A percentile compares a stretch with the other conserved stretches of the same genome.
Evolutionary conservation across 768 basidiomycete genomes (phyloP).

Genomic region (Boletus reticuloceps): DNA sequence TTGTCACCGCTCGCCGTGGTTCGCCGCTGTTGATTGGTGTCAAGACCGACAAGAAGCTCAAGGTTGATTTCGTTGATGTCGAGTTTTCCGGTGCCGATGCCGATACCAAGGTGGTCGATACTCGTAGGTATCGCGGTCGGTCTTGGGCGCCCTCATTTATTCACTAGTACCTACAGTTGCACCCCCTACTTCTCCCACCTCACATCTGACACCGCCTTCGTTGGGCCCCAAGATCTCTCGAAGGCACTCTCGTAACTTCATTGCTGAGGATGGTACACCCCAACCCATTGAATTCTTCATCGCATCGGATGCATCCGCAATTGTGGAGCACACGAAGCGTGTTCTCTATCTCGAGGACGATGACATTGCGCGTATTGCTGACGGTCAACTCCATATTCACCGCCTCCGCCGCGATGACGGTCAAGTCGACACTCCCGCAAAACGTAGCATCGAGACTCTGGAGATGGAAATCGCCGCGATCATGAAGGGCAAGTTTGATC

Average conservation of each 20-base stretch:
- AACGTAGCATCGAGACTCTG: slow-evolving; percentile 95
- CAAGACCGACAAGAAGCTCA: slow-evolving; percentile 99
- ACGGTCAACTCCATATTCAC: slow-evolving; percentile 98
- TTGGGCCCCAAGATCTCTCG: slow-evolving; percentile 76
- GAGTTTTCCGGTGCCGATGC: slow-evolving; percentile 81
- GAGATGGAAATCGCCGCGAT: slow-evolving; percentile 99
- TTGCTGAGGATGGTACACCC: slow-evolving; percentile 97
- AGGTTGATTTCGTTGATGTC: slow-evolving; percentile 99
- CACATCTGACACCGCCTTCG: slow-evolving; percentile 64
- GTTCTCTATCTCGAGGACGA: slow-evolving; percentile 99
- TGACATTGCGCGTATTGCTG: slow-evolving; percentile 96
- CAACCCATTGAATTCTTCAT: slow-evolving; percentile 99
- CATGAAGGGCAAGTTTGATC: slow-evolving; percentile 99
- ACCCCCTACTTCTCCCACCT: slow-evolving; percentile 51
- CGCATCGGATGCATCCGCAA: slow-evolving; percentile 93
- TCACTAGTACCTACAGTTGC: slow-evolving; percentile 30
- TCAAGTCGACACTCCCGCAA: slow-evolving; percentile 54
- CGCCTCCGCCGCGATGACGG: slow-evolving; percentile 88
- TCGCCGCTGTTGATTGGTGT: slow-evolving; percentile 97
- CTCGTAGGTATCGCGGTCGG: slow-evolving; percentile 33
- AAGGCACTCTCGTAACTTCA: slow-evolving; percentile 95
- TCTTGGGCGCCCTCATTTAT: background rate
- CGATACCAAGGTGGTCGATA: slow-evolving; percentile 42
- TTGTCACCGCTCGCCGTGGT: slow-evolving; percentile 94
- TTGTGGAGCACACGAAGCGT: slow-evolving; percentile 98